Base-by-base conservation (phyloP, 805 yeast genomes). In the Suhomyces emberorum region DNA sequence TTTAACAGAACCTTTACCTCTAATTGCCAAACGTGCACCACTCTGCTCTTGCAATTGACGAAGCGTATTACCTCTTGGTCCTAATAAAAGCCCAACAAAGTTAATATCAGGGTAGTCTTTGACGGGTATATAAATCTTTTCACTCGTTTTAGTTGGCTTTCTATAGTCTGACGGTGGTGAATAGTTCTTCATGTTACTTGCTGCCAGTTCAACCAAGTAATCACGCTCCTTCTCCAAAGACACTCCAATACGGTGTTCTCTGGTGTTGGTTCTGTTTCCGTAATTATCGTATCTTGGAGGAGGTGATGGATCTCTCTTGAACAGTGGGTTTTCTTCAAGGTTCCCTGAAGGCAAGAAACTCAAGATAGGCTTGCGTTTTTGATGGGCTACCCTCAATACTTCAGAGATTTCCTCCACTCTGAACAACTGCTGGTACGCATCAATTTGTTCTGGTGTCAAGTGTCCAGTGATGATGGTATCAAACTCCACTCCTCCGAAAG, bases 1-100 rank as follows among this genome's bases (percentile, higher is more conserved):
- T 54, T 91, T 91, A 14, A 88, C 95, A 1, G 97, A 89, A 0
- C 99, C 99, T 48, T 84, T 81, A 18, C 99, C 99, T 48, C 99
- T 72, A 33, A 93, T 85, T 3, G 89, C 95, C 41, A 93, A 83
- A 46, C 74, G 77, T 12, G 98, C 96, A 1, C 96, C 96, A 26
- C 95, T 82, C 33, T 83, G 80, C 19, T 77, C 80, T 55, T 91
- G 95, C 59, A 95, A 63, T 48, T 78, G 77, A 42, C 85, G 77
- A 49, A 91, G 63, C 0, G 96, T 91, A 49, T 84, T 83, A 16
- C 98, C 99, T 68, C 99, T 80, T 21, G 99, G 98, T 0, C 99
- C 99, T 33, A 93, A 61, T 15, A 93, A 63, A 35, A 84, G 69
- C 0, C 99, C 99, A 35, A 93, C 85, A 55, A 91, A 91, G 61